Conservation (phyloP, 148 eudicot genomes). For the Camellia lanceoleosa region DNA sequence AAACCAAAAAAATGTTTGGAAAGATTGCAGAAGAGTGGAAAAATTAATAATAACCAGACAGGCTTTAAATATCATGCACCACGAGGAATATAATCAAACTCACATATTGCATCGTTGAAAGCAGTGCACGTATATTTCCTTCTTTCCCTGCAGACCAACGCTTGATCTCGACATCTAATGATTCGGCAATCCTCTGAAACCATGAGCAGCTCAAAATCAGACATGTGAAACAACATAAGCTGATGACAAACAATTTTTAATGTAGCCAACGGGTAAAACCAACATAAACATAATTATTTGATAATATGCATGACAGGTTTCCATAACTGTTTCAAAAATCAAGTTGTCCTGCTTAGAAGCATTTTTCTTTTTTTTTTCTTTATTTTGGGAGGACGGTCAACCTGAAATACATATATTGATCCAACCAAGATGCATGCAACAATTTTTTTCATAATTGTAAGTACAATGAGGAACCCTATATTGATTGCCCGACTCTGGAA, state of each 20-base stretch:
- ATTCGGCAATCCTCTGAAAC: constrained; percentile 56
- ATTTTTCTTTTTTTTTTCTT: no score
- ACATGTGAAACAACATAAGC: neutral
- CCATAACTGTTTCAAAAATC: neutral
- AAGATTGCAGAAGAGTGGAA: neutral
- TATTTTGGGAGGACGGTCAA: neutral
- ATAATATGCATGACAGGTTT: neutral
- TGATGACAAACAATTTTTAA: neutral
- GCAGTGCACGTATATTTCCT: constrained; percentile 72
- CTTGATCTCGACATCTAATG: constrained; percentile 61
- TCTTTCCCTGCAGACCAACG: constrained; percentile 76
- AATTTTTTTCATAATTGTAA: neutral
- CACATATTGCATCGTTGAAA: constrained; percentile 71
- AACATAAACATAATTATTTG: neutral
- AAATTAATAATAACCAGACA: neutral
- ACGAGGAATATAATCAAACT: constrained; percentile 19
- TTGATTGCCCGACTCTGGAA: neutral
- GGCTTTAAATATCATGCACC: constrained; percentile 3
- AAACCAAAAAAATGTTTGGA: neutral
- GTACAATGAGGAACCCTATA: neutral
- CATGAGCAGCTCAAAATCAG: constrained; percentile 15
- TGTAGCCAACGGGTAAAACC: neutral
- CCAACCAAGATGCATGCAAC: neutral
- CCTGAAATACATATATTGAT: neutral
- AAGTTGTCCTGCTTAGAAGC: no score